These are phyloP conservation scores for Serendipita sp. DNA, from an alignment of 1,284 basidiomycete genomes.

Conservation along the genomic window DNA sequence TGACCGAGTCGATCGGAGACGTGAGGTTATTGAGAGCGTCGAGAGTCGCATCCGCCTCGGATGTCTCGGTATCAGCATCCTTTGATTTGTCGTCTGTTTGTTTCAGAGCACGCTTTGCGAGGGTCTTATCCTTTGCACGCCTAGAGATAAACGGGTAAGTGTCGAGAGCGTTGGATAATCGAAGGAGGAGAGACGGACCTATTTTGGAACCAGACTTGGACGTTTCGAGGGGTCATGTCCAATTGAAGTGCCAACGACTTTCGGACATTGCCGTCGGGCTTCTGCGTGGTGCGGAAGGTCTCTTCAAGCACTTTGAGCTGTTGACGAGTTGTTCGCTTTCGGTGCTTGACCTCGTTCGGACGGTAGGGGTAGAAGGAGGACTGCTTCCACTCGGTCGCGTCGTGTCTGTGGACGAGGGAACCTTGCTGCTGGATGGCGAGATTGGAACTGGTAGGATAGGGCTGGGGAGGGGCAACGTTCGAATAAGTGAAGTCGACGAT, in stretches of 20 bases:
- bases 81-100: background rate
- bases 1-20: background rate
- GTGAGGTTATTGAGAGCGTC: background rate
- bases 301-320: slow-evolving; percentile 78
- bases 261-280: slow-evolving; percentile 71
- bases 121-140: slow-evolving; percentile 69
- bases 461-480: background rate
- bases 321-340: slow-evolving; percentile 67
- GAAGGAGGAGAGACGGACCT: slow-evolving; percentile 31
- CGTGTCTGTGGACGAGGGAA: background rate
- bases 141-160: slow-evolving; percentile 23
- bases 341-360: slow-evolving; percentile 81
- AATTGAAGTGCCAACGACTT: slow-evolving; percentile 68
- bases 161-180: background rate
- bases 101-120: slow-evolving; percentile 19
- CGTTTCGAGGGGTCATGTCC: slow-evolving; percentile 81
- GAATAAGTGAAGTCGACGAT: slow-evolving; percentile 1
- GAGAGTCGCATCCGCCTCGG: background rate
- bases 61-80: background rate
- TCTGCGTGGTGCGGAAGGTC: slow-evolving; percentile 73
- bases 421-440: background rate
- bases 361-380: slow-evolving; percentile 62
- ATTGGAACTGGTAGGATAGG: background rate
- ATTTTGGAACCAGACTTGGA: slow-evolving; percentile 92
- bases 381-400: background rate